Evolutionary conservation across 2,329 filamentous ascomycete species (phyloP).

Genomic region (Amauroascus verrucosus): DNA sequence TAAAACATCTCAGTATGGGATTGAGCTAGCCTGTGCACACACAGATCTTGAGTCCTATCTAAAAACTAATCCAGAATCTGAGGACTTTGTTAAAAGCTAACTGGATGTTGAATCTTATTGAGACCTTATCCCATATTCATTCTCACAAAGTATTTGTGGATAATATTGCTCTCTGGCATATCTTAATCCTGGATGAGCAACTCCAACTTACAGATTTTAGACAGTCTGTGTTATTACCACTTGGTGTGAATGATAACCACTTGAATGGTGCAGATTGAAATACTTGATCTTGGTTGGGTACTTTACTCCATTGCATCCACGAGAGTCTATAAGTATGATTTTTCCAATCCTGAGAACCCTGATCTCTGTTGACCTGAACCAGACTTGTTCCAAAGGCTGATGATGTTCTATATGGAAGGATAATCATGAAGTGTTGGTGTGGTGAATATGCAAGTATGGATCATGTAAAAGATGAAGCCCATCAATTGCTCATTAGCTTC

Average conservation of each 20-base stretch:
- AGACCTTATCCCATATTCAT: conserved; percentile 15
- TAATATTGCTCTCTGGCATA: conserved; percentile 18
- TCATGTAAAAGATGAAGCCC: conserved; percentile 11
- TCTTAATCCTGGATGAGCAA: conserved; percentile 12
- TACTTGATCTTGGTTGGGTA: conserved; percentile 15
- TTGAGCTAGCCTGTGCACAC: conserved; percentile 17
- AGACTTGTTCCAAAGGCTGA: conserved; percentile 10
- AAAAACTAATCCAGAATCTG: conserved; percentile 14
- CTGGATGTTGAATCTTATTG: conserved; percentile 16
- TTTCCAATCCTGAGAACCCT: conserved; percentile 7
- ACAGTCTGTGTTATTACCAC: conserved; percentile 13
- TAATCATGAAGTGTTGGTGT: conserved; percentile 14
- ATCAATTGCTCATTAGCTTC: conserved; percentile 9
- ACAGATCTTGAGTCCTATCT: conserved; percentile 17
- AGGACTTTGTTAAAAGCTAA: conserved; percentile 14
- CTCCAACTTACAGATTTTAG: conserved; percentile 13
- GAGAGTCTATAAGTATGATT: conserved; percentile 12
- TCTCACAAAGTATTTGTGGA: conserved; percentile 16
- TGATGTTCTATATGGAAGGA: conserved; percentile 12
- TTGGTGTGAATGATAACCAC: conserved; percentile 10
- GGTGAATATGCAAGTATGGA: conserved; percentile 14
- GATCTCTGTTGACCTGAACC: conserved; percentile 11
- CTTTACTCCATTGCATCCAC: conserved; percentile 13
- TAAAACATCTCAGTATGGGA: conserved; percentile 17
- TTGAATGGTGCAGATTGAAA: conserved; percentile 14